A percentile compares a stretch with the other conserved stretches of the same genome.
Conservation (phyloP, 768 basidiomycete species). For the Tremella yokohamensis region DNA sequence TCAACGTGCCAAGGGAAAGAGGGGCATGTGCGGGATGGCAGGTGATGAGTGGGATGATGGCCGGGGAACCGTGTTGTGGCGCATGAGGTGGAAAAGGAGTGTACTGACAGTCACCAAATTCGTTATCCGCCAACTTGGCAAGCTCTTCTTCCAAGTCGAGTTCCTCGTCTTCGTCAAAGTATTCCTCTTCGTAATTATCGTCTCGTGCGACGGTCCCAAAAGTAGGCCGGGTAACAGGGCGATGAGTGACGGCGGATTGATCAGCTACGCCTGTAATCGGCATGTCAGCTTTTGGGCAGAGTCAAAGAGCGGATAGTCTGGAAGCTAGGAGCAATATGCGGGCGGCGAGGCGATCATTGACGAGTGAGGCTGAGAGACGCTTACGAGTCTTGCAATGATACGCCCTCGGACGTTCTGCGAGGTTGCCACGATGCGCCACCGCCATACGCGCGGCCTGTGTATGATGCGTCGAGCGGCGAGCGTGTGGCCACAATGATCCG, state of each 20-base stretch:
- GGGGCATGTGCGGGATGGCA: background rate
- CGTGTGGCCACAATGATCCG: too few relatives aligned
- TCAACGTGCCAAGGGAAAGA: constrained; percentile 3
- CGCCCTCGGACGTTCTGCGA: background rate
- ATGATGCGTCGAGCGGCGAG: too few relatives aligned
- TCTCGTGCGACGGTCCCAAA: constrained; percentile 20
- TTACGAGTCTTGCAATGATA: constrained; percentile 9
- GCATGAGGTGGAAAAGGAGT: background rate
- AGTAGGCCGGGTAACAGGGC: constrained; percentile 13
- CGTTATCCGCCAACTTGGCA: constrained; percentile 21
- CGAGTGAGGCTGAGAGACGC: constrained; percentile 7
- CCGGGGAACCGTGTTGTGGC: background rate
- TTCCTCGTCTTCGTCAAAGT: constrained; percentile 38
- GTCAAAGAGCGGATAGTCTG: background rate
- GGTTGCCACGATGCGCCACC: background rate
- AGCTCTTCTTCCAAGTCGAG: constrained; percentile 33
- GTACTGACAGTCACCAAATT: constrained; percentile 17
- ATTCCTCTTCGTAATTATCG: constrained; percentile 35
- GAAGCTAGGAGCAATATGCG: too few relatives aligned
- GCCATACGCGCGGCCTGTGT: constrained; percentile 1
- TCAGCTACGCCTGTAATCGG: constrained; percentile 4
- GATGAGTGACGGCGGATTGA: background rate
- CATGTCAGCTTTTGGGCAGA: background rate
- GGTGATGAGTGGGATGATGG: constrained; percentile 4
- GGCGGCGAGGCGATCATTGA: background rate